Evolutionary conservation across 768 basidiomycete species (phyloP), one percentile per base, ranked within the genome.

Genomic region (Infundibulicybe gibba): DNA sequence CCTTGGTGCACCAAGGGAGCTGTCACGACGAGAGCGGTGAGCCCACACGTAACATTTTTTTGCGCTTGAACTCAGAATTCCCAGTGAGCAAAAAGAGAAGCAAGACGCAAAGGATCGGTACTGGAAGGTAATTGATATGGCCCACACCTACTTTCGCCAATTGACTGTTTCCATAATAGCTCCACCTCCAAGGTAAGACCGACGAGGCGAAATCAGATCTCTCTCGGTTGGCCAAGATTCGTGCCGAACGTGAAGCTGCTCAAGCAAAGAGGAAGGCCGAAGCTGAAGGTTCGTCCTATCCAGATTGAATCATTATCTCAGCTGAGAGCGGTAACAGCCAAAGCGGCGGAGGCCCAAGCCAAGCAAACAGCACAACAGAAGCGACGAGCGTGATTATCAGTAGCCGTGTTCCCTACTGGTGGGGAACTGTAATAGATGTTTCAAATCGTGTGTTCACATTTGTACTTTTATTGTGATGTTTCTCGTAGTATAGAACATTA

Each of bases 41-140:
- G 67, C 43, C 32, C 21, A 3, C 12, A 43, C 16, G 21, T n/a
- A 21, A 44, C 3, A 4, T 31, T n/a, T 30, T 33, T 44, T 10
- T 30, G 30, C 6, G 41, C 35, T 49, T 19, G 52, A 25, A 25
- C 44, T 11, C 12, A 43, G 19, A 10, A 31, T 38, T 5, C 12
- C 25, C 3, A 94, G 94, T 53, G 94, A 97, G 61, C 85, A 83
- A 60, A 93, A 94, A 61, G 92, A 94, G 66, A 94, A 93, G 71
- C 77, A 87, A 57, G 92, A 93, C 1, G 90, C 92, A 1, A 81
- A 90, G 60, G 90, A 92, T 20, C 72, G 78, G 19, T 95, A 95
- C 63, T 85, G 85, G 84, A 91, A 94, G 79, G 87, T 89, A 25
- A 25, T 25, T 8, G 25, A 25, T 25, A 25, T 8, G 4, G 20